phyloP scores from a whole-genome alignment of 2,329 filamentous ascomycete genomes.

The Ascochyta fabae region DNA sequence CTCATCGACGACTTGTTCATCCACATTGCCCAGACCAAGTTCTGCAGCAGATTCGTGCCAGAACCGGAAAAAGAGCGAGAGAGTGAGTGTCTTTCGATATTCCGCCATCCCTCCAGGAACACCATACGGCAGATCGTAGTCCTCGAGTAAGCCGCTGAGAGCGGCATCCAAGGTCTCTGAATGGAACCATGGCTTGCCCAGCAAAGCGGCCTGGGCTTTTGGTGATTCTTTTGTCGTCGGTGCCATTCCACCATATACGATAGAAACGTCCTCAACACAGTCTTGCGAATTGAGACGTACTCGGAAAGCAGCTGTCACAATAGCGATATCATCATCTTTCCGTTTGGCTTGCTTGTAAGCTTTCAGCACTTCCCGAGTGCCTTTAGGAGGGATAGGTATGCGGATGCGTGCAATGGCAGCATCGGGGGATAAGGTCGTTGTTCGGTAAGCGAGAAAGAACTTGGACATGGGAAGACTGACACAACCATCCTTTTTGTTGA shows the following conservation, averaged over 20 bases:
- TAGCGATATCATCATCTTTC: conserved; percentile 97
- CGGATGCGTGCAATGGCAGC: conserved; percentile 82
- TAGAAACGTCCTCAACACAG: conserved; percentile 72
- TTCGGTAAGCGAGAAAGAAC: conserved; percentile 90
- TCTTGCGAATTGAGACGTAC: conserved; percentile 73
- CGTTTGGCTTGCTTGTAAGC: conserved; percentile 96
- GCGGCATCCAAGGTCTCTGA: conserved; percentile 82
- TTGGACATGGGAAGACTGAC: conserved; percentile 73
- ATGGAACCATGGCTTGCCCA: conserved; percentile 79
- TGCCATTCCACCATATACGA: conserved; percentile 95
- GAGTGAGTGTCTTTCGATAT: conserved; percentile 84
- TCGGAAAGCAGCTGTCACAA: conserved; percentile 85
- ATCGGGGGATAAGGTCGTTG: conserved; percentile 78
- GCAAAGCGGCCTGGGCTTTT: conserved; percentile 72
- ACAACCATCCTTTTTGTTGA: conserved; percentile 67
- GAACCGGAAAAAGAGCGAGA: conserved; percentile 97
- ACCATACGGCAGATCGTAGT: conserved; percentile 84
- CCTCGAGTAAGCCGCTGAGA: conserved; percentile 80
- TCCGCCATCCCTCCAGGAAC: conserved; percentile 97
- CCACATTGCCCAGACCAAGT: conserved; percentile 62
- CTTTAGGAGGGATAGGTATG: conserved; percentile 71
- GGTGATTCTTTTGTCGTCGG: conserved; percentile 83
- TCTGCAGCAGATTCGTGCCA: conserved; percentile 83
- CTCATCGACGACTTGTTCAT: conserved; percentile 77
- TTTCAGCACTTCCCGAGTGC: conserved; percentile 78